Evolutionary conservation across 805 yeast genomes (phyloP), one percentile per base, ranked within the genome.

Genomic region (Barnettozyma pratensis): DNA sequence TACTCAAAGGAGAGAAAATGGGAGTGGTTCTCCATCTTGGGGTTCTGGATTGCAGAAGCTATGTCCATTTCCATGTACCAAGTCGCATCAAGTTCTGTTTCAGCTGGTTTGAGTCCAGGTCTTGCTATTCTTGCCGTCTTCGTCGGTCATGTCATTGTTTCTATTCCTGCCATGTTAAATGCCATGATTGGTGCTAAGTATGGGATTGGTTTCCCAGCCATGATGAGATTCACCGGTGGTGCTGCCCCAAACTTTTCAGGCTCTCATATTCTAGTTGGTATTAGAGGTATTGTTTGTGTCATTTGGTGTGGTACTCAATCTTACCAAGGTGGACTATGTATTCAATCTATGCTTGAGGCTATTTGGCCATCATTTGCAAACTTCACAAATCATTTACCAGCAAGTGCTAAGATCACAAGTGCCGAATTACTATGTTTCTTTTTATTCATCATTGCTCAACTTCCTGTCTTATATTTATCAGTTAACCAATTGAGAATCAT

Each of bases 31-130:
- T 48, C 53, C 28, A 56, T 54, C 41, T 35, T 56, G 19, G 60
- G 60, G 7, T 57, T 83, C 62, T 86, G 94, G 94, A 69, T 85
- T 41, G 85, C 91, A 0, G 94, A 86, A 59, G 80, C 90, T 5
- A 81, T 86, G 71, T 84, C 85, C 61, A 77, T 85, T 59, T 84
- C 83, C 61, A 85, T 91, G 42, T 85, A 87, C 83, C 85, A 82
- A 67, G 85, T 85, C 53, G 90, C 90, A 5, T 79, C 88, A 5
- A 79, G 88, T 0, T 85, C 88, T 47, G 80, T 81, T 43, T 64
- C 69, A 26, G 79, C 79, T 9, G 87, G 88, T 12, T 68, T 86
- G 68, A 52, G 57, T 11, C 85, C 90, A 83, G 85, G 89, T 29
- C 46, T 56, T 1, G 67, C 67, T 3, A 52, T 61, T 7, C 43